Conservation (phyloP, 31 red algal genomes). For the Endocladia muricata region DNA sequence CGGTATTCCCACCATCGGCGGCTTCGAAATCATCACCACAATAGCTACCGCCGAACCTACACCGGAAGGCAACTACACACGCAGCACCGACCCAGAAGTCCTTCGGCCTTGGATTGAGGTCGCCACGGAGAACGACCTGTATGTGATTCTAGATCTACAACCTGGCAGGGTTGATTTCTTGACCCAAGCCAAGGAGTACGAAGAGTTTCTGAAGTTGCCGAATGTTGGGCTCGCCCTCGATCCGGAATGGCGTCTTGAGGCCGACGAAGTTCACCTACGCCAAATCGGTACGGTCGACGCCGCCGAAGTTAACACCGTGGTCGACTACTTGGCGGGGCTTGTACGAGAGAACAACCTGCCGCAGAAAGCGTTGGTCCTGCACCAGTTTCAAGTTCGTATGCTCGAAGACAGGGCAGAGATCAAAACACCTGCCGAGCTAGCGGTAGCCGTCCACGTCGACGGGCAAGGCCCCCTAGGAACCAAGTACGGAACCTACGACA, state of each 20-base stretch:
- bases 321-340: not conserved
- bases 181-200: not conserved
- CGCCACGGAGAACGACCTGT: not conserved
- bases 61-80: not conserved
- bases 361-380: not conserved
- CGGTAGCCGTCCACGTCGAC: not conserved
- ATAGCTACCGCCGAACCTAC: not conserved
- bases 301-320: not conserved
- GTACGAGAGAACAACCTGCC: not conserved
- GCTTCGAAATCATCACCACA: not conserved
- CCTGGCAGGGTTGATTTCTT: not conserved
- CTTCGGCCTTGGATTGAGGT: not conserved
- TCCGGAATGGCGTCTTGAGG: not conserved
- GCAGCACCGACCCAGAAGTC: not conserved
- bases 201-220: not conserved
- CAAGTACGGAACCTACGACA: not conserved
- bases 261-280: not conserved
- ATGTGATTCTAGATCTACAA: not conserved
- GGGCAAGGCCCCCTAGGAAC: not conserved
- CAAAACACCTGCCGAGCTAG: not conserved
- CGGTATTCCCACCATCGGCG: not conserved
- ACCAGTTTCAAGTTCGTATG: slow-evolving; percentile 4
- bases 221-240: slow-evolving; percentile 1
- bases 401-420: not conserved
- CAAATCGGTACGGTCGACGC: not conserved